Base-by-base conservation (phyloP, 2,329 filamentous ascomycete species). In the Fulvia fulva region DNA sequence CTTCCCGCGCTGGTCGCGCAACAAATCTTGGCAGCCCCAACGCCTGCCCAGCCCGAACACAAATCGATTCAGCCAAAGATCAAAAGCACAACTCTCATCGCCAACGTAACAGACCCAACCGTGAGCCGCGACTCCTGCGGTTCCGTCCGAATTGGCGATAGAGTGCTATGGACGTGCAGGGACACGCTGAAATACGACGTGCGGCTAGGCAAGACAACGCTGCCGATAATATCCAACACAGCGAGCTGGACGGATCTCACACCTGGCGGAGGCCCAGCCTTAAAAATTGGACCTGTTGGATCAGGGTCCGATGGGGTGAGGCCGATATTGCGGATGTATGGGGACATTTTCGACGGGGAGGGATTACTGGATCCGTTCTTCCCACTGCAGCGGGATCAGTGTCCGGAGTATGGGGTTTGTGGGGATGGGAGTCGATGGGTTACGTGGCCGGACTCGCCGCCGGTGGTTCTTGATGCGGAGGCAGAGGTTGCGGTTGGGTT, bases 121-220 rank as follows among this genome's bases (percentile, higher is more conserved):
- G 49, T 66, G 16, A 64, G 58, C 28, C 63, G 66, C 50, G 66
- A 68, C 57, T 67, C 65, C 3, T 68, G 66, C 49, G 64, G 60
- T 14, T 67, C 65, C 1, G 44, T 51, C 21, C 57, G 58, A 2
- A 55, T 68, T 4, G 55, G 56, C 30, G 53, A 56, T 14, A 58
- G 66, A 56, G 58, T 61, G 22, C 55, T 67, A 8, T 67, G 66
- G 66, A 68, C 66, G 22, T 68, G 66, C 57, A 58, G 66, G 56
- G 66, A 68, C 25, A 68, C 65, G 12, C 54, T 57, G 34, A 41
- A 44, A 4, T 66, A 63, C 41, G 51, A 63, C 16, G 34, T 14
- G 32, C 30, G 49, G 51, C 28, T 57, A 16, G 16, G 53, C 14
- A 32, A 60, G 25, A 45, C 51, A 44, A 57, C 46, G 21, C 30